Percentiles rank a stretch among this genome's conserved stretches.
Evolutionary conservation across 768 basidiomycete genomes (phyloP).

Genomic region (Termitomyces sp.): DNA sequence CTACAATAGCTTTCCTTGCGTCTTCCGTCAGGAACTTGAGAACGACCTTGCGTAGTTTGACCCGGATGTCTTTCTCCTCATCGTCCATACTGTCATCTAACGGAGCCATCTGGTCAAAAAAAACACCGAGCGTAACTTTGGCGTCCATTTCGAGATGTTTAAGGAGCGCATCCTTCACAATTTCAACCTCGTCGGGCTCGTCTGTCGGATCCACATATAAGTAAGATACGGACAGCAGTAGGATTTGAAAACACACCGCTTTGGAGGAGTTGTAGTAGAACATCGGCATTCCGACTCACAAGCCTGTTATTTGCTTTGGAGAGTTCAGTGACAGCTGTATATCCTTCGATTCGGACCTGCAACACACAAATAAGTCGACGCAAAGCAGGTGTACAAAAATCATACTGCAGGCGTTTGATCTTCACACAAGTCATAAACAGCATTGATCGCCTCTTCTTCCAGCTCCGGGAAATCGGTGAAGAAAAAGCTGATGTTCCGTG

Average conservation of each 20-base stretch:
- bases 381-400: background rate
- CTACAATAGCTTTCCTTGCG: slow-evolving; percentile 43
- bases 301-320: slow-evolving; percentile 49
- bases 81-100: slow-evolving; percentile 50
- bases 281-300: slow-evolving; percentile 72
- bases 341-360: slow-evolving; percentile 70
- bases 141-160: slow-evolving; percentile 67
- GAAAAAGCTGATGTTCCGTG: slow-evolving; percentile 52
- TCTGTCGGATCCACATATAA: slow-evolving; percentile 33
- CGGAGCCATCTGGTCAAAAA: slow-evolving; percentile 65
- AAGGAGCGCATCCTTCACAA: slow-evolving; percentile 57
- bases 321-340: slow-evolving; percentile 51
- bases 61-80: slow-evolving; percentile 55
- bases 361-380: slow-evolving; percentile 7
- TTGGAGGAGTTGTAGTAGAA: slow-evolving; percentile 71
- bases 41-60: slow-evolving; percentile 56
- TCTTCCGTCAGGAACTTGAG: slow-evolving; percentile 55
- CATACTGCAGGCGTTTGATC: slow-evolving; percentile 55
- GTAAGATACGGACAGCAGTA: background rate
- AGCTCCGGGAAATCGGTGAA: slow-evolving; percentile 68
- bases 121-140: slow-evolving; percentile 55
- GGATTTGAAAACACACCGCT: slow-evolving; percentile 48
- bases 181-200: slow-evolving; percentile 59
- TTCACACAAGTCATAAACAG: slow-evolving; percentile 77
- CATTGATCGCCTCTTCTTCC: slow-evolving; percentile 74